These are phyloP conservation scores for Wolfiporia cocos DNA, from an alignment of 1,284 basidiomycete genomes.

Conservation along the genomic window DNA sequence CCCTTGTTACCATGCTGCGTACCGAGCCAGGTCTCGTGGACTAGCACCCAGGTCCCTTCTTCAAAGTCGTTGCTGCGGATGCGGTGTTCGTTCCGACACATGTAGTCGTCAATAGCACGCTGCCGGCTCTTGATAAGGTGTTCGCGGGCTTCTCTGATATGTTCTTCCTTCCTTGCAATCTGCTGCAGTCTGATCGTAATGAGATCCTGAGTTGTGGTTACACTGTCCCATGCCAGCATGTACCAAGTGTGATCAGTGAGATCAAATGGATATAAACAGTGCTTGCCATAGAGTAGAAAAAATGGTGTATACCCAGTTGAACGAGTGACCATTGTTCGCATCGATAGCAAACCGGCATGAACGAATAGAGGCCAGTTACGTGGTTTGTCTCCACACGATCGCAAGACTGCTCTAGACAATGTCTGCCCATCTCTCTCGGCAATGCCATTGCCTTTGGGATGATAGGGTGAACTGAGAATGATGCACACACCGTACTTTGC, in stretches of 20 bases:
- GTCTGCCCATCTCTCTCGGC: conserved; percentile 24
- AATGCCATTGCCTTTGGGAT: conserved; percentile 27
- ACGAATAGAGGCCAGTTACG: conserved; percentile 20
- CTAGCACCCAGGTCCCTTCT: conserved; percentile 22
- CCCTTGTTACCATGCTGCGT: conserved; percentile 24
- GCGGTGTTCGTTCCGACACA: conserved; percentile 9
- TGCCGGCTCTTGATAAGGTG: conserved; percentile 9
- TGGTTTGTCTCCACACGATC: conserved; percentile 15
- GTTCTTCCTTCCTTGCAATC: conserved; percentile 10
- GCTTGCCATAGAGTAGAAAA: conserved; percentile 27
- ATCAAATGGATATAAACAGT: conserved; percentile 27
- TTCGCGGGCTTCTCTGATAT: conserved; percentile 12
- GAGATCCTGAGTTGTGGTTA: conserved; percentile 17
- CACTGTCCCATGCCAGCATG: conserved; percentile 22
- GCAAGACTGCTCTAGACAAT: conserved; percentile 18
- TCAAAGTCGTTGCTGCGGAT: conserved; percentile 14
- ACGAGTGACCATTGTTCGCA: conserved; percentile 18
- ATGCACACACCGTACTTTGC: conserved; percentile 19
- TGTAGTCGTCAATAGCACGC: conserved; percentile 21
- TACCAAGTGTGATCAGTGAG: conserved; percentile 27
- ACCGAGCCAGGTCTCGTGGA: conserved; percentile 26
- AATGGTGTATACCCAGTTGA: conserved; percentile 28
- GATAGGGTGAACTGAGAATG: conserved; percentile 24
- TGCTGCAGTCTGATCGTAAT: conserved; percentile 21
- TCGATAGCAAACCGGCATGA: conserved; percentile 11